Evolutionary conservation across 2,329 filamentous ascomycete genomes (phyloP).

Genomic region (Pleochaeta shiraiana): DNA sequence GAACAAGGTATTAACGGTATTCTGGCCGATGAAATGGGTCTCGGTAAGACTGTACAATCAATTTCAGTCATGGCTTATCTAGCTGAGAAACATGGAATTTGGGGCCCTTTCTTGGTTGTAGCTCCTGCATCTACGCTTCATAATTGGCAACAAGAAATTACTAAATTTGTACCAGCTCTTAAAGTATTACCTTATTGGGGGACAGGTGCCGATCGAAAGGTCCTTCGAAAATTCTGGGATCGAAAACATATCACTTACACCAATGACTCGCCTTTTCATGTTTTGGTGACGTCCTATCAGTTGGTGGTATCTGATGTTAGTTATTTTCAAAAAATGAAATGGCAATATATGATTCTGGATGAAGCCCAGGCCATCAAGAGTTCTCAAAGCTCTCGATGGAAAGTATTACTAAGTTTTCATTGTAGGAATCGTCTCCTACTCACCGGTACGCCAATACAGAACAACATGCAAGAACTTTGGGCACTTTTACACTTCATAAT

Average conservation of each 20-base stretch:
- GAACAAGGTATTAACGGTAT: constrained; percentile 99
- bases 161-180: constrained; percentile 80
- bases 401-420: constrained; percentile 79
- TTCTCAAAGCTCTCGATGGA: constrained; percentile 90
- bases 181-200: constrained; percentile 98
- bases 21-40: constrained; percentile 96
- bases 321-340: constrained; percentile 98
- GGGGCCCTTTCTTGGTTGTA: constrained; percentile 94
- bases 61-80: constrained; percentile 99
- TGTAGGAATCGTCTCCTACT: constrained; percentile 86
- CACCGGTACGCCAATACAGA: constrained; percentile 95
- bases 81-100: constrained; percentile 91
- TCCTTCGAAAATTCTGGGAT: constrained; percentile 97
- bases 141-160: constrained; percentile 99
- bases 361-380: constrained; percentile 99
- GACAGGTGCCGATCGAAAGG: constrained; percentile 79
- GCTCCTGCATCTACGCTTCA: constrained; percentile 90
- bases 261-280: constrained; percentile 84
- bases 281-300: constrained; percentile 92
- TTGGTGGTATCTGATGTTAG: constrained; percentile 87
- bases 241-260: constrained; percentile 92
- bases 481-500: constrained; percentile 97
- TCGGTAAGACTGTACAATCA: constrained; percentile 96
- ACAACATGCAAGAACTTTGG: constrained; percentile 99
- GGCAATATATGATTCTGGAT: constrained; percentile 99